A percentile compares a stretch with the other conserved stretches of the same genome.
Conservation (phyloP, 208 protist species). For the Crithidia brevicula region DNA sequence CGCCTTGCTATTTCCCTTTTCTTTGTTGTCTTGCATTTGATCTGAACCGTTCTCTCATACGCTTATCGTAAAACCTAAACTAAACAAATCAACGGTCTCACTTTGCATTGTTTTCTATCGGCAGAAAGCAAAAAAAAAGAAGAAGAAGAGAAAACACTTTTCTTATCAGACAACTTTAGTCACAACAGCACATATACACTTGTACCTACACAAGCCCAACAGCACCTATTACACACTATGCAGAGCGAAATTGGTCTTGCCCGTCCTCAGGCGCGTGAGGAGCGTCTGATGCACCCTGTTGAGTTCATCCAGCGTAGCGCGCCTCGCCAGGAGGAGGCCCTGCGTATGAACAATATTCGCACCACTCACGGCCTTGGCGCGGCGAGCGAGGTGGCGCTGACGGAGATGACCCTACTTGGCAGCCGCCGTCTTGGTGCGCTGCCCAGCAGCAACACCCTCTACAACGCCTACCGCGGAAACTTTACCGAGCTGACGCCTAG, state of each 20-base stretch:
- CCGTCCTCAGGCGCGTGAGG: conserved; percentile 46
- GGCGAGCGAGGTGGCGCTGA: conserved; percentile 71
- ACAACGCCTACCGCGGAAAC: conserved; percentile 81
- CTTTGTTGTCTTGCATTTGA: too few species aligned
- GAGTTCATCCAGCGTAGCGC: conserved; percentile 85
- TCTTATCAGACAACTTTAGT: background rate
- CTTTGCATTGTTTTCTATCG: too few species aligned
- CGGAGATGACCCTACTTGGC: conserved; percentile 75
- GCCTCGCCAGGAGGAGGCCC: conserved; percentile 71
- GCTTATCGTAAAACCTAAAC: too few species aligned
- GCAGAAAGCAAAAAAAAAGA: background rate
- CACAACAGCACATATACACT: too few species aligned
- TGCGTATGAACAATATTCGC: conserved; percentile 86
- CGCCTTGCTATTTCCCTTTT: too few species aligned
- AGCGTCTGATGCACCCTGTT: conserved; percentile 80
- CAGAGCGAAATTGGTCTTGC: conserved; percentile 63
- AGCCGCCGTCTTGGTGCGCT: conserved; percentile 74
- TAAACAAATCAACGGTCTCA: too few species aligned
- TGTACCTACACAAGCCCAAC: too few species aligned
- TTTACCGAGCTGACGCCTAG: conserved; percentile 62
- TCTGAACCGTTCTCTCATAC: too few species aligned
- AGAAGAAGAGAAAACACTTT: background rate
- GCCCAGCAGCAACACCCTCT: conserved; percentile 77
- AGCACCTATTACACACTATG: too few species aligned
- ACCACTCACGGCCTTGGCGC: conserved; percentile 77